Conservation (phyloP, 768 basidiomycete species). For the Russula emetica region DNA sequence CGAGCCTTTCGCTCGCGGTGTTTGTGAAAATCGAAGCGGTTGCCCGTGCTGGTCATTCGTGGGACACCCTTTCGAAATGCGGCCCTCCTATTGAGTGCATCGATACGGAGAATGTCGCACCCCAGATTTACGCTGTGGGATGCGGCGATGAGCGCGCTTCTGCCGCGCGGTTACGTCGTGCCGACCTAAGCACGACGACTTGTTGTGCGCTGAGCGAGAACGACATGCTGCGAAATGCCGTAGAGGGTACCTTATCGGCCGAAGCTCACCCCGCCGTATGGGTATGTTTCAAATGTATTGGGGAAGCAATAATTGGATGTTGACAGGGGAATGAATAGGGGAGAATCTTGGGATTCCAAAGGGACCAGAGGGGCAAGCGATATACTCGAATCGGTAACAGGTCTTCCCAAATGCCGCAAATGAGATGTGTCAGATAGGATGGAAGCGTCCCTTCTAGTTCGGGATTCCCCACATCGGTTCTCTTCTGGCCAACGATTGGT, state of each 20-base stretch:
- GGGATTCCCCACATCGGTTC: conserved; percentile 5
- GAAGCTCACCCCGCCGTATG: conserved; percentile 1
- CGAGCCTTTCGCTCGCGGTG: neutral
- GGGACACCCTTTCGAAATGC: neutral
- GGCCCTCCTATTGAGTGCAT: neutral
- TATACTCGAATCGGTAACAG: neutral
- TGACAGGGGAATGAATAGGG: conserved; percentile 22
- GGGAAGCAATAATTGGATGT: neutral
- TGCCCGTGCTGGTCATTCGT: neutral
- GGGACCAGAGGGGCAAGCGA: neutral
- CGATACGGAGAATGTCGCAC: neutral
- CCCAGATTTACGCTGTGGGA: conserved; percentile 6
- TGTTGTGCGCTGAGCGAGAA: neutral
- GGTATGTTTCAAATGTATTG: conserved; percentile 9
- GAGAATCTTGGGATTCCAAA: conserved; percentile 8
- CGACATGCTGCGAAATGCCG: neutral
- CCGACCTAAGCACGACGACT: neutral
- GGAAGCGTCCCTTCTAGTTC: conserved; percentile 4
- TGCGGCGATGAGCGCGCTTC: conserved; percentile 14
- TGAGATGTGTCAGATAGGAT: conserved; percentile 6
- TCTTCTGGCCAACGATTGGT: neutral
- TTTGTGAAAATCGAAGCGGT: neutral
- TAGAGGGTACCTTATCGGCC: conserved; percentile 9
- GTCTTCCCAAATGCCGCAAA: conserved; percentile 16
- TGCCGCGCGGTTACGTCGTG: conserved; percentile 2